Evolutionary conservation across 495 filamentous ascomycete genomes (phyloP), one percentile per base, ranked within the genome.

Genomic region (Peziza echinospora): DNA sequence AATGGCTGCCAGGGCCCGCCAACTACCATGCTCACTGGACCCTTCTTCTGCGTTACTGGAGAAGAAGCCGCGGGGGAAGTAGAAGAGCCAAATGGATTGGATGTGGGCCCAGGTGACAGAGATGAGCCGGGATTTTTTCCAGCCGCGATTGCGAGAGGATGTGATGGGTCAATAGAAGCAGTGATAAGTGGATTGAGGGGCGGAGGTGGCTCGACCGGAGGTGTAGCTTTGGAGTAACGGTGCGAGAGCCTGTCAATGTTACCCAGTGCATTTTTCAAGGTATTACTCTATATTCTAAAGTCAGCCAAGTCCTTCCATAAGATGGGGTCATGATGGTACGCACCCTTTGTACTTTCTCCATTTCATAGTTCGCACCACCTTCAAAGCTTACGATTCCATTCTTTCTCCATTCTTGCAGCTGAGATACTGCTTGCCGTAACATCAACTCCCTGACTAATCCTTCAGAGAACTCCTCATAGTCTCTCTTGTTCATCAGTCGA

Each of bases 381-480:
- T 80, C 76, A 23, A 99, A 64, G 48, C 89, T 84, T 9, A 75
- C 75, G 37, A 96, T 85, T 23, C 77, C 73, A 62, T 80, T 76
- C 16, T 75, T 71, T 17, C 91, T 74, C 89, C 89, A 99, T 58
- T 96, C 89, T 53, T 96, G 86, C 4, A 99, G 68, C 55, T 94
- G 89, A 3, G 69, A 45, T 47, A 99, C 89, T 3, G 91, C 91
- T 58, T 89, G 73, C 9, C 91, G 76, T 4, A 99, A 67, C 51
- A 91, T 89, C 45, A 84, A 77, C 58, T 99, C 89, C 54, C 91
- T 83, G 22, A 87, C 73, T 2, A 99, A 64, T 0, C 80, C 84
- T 34, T 79, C 73, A 56, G 77, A 79, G 53, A 93, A 79, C 19
- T 78, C 72, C 26, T 89, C 80, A 57, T 91, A 96, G 59, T 99